phyloP scores from a whole-genome alignment of 352 stramenopile genomes.

The Phytophthora uliginosa region DNA sequence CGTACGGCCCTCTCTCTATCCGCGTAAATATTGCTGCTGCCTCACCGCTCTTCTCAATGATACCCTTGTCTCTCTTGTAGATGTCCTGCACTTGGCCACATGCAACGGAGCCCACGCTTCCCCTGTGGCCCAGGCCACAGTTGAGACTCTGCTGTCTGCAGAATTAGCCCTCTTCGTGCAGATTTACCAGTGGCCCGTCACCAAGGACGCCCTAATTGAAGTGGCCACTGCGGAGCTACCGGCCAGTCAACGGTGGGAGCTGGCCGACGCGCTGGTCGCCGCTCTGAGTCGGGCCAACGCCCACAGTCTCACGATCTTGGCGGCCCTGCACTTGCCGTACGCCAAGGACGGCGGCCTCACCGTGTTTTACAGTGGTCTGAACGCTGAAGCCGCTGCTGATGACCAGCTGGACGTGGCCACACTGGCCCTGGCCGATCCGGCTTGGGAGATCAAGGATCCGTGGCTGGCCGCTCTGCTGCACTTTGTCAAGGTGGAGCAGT shows the following conservation, averaged over 20 bases:
- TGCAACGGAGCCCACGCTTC: constrained; percentile 16
- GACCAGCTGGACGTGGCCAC: constrained; percentile 7
- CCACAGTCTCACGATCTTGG: constrained; percentile 53
- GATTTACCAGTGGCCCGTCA: constrained; percentile 20
- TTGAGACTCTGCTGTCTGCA: constrained; percentile 19
- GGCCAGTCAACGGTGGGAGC: constrained; percentile 42
- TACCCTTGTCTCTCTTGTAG: constrained; percentile 18
- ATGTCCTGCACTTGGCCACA: constrained; percentile 48
- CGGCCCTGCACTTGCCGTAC: constrained; percentile 68
- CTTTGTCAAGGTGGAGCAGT: constrained; percentile 61
- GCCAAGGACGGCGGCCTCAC: constrained; percentile 52
- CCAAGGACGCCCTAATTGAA: constrained; percentile 42
- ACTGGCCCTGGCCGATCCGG: constrained; percentile 35
- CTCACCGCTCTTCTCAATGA: background rate
- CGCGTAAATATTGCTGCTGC: background rate
- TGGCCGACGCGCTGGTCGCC: constrained; percentile 57
- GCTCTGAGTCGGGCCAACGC: constrained; percentile 47
- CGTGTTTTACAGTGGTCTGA: constrained; percentile 55
- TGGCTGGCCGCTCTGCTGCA: constrained; percentile 67
- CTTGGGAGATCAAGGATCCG: constrained; percentile 66
- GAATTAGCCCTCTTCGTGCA: constrained; percentile 26
- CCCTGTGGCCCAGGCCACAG: constrained; percentile 4
- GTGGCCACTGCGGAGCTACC: constrained; percentile 44
- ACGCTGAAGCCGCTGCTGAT: constrained; percentile 5
- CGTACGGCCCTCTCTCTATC: constrained; percentile 39